Evolutionary conservation across 805 yeast species (phyloP).

Genomic region (Starmerella vaccinii): DNA sequence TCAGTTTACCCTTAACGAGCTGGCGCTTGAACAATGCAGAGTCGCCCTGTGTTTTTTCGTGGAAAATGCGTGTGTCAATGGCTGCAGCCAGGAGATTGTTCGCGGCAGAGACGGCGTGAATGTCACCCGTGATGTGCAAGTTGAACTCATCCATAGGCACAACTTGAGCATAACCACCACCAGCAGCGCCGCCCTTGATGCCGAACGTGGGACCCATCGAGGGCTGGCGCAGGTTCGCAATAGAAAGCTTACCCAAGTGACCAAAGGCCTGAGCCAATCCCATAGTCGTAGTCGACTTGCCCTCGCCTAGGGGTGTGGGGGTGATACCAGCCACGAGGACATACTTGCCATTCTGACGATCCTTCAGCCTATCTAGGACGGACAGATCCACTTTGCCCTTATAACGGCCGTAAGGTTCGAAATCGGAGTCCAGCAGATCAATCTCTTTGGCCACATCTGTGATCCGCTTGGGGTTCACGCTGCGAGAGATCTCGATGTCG

Average conservation of each 20-base stretch:
- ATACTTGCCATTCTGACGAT: constrained; percentile 67
- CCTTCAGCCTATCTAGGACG: constrained; percentile 55
- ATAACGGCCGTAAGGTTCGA: constrained; percentile 81
- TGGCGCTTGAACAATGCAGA: constrained; percentile 61
- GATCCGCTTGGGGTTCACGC: constrained; percentile 78
- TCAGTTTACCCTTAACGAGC: constrained; percentile 69
- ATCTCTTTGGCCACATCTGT: constrained; percentile 65
- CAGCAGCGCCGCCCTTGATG: constrained; percentile 99
- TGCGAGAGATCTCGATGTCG: constrained; percentile 81
- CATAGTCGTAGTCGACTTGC: constrained; percentile 91
- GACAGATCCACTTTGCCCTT: constrained; percentile 80
- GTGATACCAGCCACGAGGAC: constrained; percentile 93
- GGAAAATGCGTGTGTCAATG: constrained; percentile 93
- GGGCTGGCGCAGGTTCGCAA: constrained; percentile 95
- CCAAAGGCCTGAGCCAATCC: constrained; percentile 94
- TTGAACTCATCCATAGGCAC: constrained; percentile 99
- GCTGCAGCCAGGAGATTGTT: constrained; percentile 93
- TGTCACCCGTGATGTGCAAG: constrained; percentile 95
- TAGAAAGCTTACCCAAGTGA: constrained; percentile 65
- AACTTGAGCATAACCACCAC: constrained; percentile 96
- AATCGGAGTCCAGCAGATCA: constrained; percentile 66
- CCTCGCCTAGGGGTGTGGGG: constrained; percentile 97
- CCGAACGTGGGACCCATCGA: constrained; percentile 99
- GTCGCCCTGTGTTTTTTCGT: constrained; percentile 77
- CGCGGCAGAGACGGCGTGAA: constrained; percentile 92